Evolutionary conservation across 345 rosid genomes (phyloP).

Genomic region (Cardiospermum halicacabum): DNA sequence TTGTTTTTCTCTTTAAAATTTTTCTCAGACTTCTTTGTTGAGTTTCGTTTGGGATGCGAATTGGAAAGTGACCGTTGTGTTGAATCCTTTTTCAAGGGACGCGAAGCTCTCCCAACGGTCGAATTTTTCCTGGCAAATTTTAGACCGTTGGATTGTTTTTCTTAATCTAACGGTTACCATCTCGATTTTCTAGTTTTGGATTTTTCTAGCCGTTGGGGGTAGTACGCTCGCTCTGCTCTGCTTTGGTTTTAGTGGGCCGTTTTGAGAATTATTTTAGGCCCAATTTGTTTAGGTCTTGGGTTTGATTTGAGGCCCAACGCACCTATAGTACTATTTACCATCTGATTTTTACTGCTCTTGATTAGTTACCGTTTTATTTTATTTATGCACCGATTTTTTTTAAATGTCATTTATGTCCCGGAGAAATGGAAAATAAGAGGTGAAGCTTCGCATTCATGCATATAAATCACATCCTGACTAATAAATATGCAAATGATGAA

Average conservation of each 20-base stretch:
- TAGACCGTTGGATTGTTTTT: conserved; percentile 23
- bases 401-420: too few relatives aligned
- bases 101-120: conserved; percentile 41
- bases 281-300: not conserved
- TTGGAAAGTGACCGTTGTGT: not conserved
- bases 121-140: conserved; percentile 12
- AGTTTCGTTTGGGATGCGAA: not conserved
- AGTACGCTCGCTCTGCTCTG: not conserved
- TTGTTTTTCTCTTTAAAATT: not conserved
- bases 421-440: too few relatives aligned
- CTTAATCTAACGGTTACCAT: conserved; percentile 22
- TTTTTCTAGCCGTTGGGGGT: conserved; percentile 41
- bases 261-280: not conserved
- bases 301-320: too few relatives aligned
- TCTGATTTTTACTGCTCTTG: too few relatives aligned
- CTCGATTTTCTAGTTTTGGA: conserved; percentile 26
- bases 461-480: too few relatives aligned
- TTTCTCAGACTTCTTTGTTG: conserved; percentile 6
- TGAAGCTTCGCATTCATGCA: too few relatives aligned
- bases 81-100: conserved; percentile 12
- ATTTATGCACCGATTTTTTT: too few relatives aligned
- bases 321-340: too few relatives aligned
- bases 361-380: too few relatives aligned
- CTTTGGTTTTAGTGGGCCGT: not conserved
- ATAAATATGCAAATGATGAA: too few relatives aligned